Conservation (phyloP, 805 yeast genomes). For the Wickerhamomyces strasburgensis region DNA sequence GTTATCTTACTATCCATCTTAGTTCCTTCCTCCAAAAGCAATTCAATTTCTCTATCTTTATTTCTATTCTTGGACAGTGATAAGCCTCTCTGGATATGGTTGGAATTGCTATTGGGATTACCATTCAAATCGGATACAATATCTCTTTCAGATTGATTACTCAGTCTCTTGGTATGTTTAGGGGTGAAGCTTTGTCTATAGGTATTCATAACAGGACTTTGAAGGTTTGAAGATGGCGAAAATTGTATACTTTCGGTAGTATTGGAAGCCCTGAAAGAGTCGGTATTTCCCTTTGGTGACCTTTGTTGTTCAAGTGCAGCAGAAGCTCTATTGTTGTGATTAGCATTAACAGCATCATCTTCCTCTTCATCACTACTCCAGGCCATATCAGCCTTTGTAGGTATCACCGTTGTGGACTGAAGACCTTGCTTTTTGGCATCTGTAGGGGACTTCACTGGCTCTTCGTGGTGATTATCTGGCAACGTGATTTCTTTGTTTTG, state of each 20-base stretch:
- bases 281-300: too few species aligned
- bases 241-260: too few species aligned
- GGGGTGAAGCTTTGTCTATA: conserved; percentile 4
- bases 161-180: conserved; percentile 7
- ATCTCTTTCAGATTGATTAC: conserved; percentile 8
- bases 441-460: not conserved
- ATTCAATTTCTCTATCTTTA: conserved; percentile 40
- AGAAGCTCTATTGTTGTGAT: not conserved
- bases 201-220: too few species aligned
- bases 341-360: conserved; percentile 25
- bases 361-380: conserved; percentile 89
- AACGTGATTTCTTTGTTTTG: too few species aligned
- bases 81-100: conserved; percentile 20
- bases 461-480: too few species aligned
- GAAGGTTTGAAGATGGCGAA: conserved; percentile 6
- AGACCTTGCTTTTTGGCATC: conserved; percentile 24
- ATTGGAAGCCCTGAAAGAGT: too few species aligned
- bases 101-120: conserved; percentile 3
- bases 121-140: conserved; percentile 10
- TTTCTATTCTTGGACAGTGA: conserved; percentile 24
- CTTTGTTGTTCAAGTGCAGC: too few species aligned
- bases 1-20: conserved; percentile 44
- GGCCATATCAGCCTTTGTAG: conserved; percentile 75
- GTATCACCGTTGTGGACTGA: conserved; percentile 70
- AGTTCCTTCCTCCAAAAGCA: conserved; percentile 42